Evolutionary conservation across 2,329 filamentous ascomycete genomes (phyloP), one percentile per base, ranked within the genome.

Genomic region (Penicillium verrucosum): DNA sequence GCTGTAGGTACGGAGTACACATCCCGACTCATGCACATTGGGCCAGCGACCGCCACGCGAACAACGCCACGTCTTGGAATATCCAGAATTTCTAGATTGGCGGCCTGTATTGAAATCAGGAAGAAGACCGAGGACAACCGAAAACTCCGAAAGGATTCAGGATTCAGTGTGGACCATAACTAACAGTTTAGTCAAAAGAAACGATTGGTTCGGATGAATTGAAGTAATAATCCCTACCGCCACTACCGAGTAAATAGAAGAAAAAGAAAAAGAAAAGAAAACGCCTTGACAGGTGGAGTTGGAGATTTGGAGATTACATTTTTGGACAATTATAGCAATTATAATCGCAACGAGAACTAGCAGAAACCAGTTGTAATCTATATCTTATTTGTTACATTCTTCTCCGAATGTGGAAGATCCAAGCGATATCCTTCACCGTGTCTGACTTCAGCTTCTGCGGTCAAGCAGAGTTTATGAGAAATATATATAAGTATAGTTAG

Each of bases 1-100:
- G 42, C 45, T 50, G 41, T 52, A 65, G 58, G 61, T 60, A 64
- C 64, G 40, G 36, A 51, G 61, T 60, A 64, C 64, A 44, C 32
- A 51, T 36, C 43, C 54, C 54, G 29, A 34, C 16, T 30, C 36
- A 51, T 60, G 59, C 51, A 49, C 23, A 49, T 52, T 32, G 37
- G 36, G 16, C 7, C 21, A 41, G 34, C 8, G 34, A 9, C 44
- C 30, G 23, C 53, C 51, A 57, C 51, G 47, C 25, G 43, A 25
- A 34, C 54, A 46, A 46, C 53, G 43, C 41, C 57, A 60, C 42
- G 52, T 48, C 57, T 51, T 52, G 40, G 58, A 25, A 30, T 2
- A 47, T 51, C 44, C 49, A 49, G 23, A 45, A 48, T 59, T 45
- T 51, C 54, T 56, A 42, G 16, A 46, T 51, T 48, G 37, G 16